A percentile compares a stretch with the other conserved stretches of the same genome.
Evolutionary conservation across 331 rosid species (phyloP).

Genomic region (Quercus tomentella): DNA sequence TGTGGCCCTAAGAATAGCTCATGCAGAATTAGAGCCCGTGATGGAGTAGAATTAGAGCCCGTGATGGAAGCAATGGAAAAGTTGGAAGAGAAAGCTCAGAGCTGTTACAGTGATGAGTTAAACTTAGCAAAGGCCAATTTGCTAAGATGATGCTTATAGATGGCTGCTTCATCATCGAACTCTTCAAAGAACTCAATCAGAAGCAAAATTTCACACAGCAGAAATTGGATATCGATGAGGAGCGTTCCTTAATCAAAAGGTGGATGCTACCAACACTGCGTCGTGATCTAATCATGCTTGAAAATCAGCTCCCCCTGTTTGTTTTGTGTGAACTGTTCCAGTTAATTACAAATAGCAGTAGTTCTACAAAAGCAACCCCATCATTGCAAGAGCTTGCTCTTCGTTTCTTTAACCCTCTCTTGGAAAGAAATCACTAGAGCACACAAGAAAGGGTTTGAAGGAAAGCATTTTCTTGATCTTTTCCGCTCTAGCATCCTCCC

Average conservation of each 20-base stretch:
- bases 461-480: slow-evolving; percentile 35
- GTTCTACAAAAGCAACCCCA: background rate
- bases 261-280: slow-evolving; percentile 44
- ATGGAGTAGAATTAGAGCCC: too few relatives aligned
- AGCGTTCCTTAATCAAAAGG: slow-evolving; percentile 6
- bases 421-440: background rate
- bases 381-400: slow-evolving; percentile 22
- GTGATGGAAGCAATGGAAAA: too few relatives aligned
- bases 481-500: slow-evolving; percentile 25
- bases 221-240: background rate
- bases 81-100: too few relatives aligned
- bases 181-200: slow-evolving; percentile 17
- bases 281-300: slow-evolving; percentile 41
- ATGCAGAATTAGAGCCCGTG: too few relatives aligned
- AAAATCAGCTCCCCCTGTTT: slow-evolving; percentile 44
- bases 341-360: background rate
- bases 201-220: background rate
- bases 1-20: too few relatives aligned
- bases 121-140: too few relatives aligned
- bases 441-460: background rate
- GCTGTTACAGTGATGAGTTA: too few relatives aligned
- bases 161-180: slow-evolving; percentile 24
- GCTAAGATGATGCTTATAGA: slow-evolving; percentile 29
- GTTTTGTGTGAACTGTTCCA: slow-evolving; percentile 23
- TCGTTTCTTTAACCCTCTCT: slow-evolving; percentile 32